Conservation (phyloP, 257 asterid species). For the Ballota nigra region DNA sequence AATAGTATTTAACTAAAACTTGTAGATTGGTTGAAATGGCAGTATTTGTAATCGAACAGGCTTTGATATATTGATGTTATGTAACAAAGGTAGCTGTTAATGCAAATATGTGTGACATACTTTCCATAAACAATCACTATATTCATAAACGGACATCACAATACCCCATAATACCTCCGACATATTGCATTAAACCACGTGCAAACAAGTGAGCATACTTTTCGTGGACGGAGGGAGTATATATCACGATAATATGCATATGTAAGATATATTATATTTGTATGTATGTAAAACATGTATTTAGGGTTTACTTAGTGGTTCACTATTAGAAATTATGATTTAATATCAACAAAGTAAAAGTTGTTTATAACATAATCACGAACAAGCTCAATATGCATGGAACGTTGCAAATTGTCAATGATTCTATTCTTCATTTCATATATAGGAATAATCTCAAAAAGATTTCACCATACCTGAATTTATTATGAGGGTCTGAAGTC, state of each 20-base stretch:
- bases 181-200: too few relatives aligned
- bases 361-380: background rate
- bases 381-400: background rate
- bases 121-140: too few relatives aligned
- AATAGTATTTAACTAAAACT: conserved; percentile 6
- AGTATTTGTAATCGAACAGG: background rate
- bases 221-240: too few relatives aligned
- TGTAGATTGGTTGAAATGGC: background rate
- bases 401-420: background rate
- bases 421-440: background rate
- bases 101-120: too few relatives aligned
- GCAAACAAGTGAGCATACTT: too few relatives aligned
- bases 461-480: background rate
- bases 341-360: background rate
- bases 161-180: too few relatives aligned
- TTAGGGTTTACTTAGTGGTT: background rate
- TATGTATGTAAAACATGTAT: background rate
- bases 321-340: background rate
- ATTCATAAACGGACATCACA: too few relatives aligned
- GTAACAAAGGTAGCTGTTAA: background rate
- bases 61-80: background rate
- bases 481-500: background rate
- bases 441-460: background rate
- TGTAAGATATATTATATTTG: background rate
- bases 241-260: background rate